phyloP scores from a whole-genome alignment of 2,329 filamentous ascomycete species.

The Stagonosporopsis tanaceti region DNA sequence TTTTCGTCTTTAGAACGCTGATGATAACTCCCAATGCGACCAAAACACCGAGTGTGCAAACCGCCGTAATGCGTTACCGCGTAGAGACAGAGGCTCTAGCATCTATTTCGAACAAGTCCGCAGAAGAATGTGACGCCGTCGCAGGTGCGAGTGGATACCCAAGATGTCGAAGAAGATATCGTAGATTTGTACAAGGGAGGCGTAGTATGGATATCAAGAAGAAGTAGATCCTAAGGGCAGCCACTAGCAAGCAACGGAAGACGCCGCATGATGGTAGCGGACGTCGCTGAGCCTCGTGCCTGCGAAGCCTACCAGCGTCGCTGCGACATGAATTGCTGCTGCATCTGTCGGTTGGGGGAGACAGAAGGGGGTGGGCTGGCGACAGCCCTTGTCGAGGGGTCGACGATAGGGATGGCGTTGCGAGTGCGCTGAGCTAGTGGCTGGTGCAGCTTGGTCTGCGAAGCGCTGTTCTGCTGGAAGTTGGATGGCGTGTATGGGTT shows the following conservation, averaged over 20 bases:
- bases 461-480: conserved; percentile 62
- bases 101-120: conserved; percentile 50
- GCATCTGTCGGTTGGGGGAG: conserved; percentile 69
- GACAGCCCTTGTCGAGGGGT: conserved; percentile 90
- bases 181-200: conserved; percentile 54
- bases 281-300: conserved; percentile 43
- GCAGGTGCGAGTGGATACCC: conserved; percentile 51
- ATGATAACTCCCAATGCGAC: conserved; percentile 47
- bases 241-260: conserved; percentile 52
- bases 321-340: conserved; percentile 57
- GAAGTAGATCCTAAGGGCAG: conserved; percentile 48
- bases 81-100: conserved; percentile 49
- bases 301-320: conserved; percentile 58
- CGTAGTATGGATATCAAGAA: conserved; percentile 51
- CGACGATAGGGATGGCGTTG: conserved; percentile 97
- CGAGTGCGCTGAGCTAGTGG: conserved; percentile 86
- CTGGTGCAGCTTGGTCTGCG: conserved; percentile 86
- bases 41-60: conserved; percentile 51
- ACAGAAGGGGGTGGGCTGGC: conserved; percentile 83
- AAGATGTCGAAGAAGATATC: conserved; percentile 52
- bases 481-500: conserved; percentile 65
- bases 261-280: conserved; percentile 47
- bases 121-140: conserved; percentile 51
- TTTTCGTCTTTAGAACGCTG: conserved; percentile 48
- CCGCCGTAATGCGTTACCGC: conserved; percentile 52